A percentile compares a stretch with the other conserved stretches of the same genome.
Conservation (phyloP, 352 stramenopile genomes). For the Pythium rhizo-oryzae region DNA sequence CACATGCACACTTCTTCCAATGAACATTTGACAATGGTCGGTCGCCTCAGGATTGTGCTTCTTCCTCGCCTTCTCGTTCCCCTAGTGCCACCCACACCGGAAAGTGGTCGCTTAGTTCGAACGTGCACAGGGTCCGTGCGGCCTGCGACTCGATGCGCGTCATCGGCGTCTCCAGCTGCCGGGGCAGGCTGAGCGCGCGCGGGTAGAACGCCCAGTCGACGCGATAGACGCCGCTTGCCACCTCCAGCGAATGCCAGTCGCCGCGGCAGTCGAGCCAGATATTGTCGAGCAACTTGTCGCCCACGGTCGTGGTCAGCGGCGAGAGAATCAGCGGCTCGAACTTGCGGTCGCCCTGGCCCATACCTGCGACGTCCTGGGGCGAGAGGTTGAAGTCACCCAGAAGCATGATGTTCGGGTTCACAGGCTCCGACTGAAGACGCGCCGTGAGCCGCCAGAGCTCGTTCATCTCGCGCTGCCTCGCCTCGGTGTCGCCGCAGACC, state of each 20-base stretch:
- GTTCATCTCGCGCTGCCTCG: conserved; percentile 19
- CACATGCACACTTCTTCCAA: too few species aligned
- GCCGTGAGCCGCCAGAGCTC: conserved; percentile 8
- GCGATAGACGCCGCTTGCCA: conserved; percentile 53
- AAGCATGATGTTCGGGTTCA: conserved; percentile 40
- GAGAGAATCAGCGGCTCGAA: conserved; percentile 51
- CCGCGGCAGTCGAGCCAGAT: conserved; percentile 45
- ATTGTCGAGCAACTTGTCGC: conserved; percentile 69
- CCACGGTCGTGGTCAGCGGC: conserved; percentile 54
- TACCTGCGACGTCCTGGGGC: conserved; percentile 43
- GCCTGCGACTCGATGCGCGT: conserved; percentile 26
- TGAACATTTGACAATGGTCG: neutral
- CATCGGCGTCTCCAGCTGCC: conserved; percentile 20
- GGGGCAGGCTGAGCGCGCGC: conserved; percentile 25
- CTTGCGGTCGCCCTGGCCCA: conserved; percentile 11
- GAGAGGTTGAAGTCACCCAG: conserved; percentile 74
- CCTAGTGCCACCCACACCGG: conserved; percentile 58
- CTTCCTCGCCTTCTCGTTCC: neutral
- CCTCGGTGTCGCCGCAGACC: conserved; percentile 23
- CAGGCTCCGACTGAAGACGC: neutral
- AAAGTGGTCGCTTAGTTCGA: conserved; percentile 69
- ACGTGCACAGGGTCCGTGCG: conserved; percentile 43
- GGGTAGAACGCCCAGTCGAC: conserved; percentile 70
- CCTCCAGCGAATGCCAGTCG: conserved; percentile 15
- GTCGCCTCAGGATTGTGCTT: neutral